phyloP scores from a whole-genome alignment of 306 rosid species.

The Malus sieversii region DNA sequence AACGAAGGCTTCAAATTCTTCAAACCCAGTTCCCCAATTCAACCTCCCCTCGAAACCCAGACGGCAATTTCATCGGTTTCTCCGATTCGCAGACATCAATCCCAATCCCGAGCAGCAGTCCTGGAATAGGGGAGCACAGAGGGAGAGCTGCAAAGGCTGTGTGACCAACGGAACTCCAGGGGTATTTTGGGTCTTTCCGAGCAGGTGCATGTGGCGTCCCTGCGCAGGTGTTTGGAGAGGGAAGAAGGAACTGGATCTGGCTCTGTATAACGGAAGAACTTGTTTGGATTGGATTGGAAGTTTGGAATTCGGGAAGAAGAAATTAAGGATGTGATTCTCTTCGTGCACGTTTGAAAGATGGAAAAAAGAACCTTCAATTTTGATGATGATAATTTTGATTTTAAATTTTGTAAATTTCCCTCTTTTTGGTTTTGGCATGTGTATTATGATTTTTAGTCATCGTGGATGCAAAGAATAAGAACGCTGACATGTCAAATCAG shows the following conservation, averaged over 20 bases:
- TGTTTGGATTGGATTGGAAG: not conserved
- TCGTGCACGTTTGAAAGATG: constrained; percentile 6
- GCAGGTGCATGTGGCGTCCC: not conserved
- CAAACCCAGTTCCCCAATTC: constrained; percentile 18
- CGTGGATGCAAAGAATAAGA: too few relatives aligned
- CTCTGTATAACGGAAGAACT: constrained; percentile 1
- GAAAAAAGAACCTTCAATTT: constrained; percentile 6
- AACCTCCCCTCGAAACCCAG: not conserved
- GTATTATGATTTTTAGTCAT: not conserved
- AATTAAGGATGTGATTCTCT: constrained; percentile 24
- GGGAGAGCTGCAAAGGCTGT: constrained; percentile 1
- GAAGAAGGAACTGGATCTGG: constrained; percentile 9
- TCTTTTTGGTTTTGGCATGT: not conserved
- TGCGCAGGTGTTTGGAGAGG: not conserved
- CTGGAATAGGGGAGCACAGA: constrained; percentile 2
- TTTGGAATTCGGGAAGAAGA: not conserved
- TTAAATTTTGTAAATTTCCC: not conserved
- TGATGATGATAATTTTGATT: not conserved
- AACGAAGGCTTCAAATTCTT: constrained; percentile 14
- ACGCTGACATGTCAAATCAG: too few relatives aligned
- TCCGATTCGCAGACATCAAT: constrained; percentile 10
- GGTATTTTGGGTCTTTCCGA: constrained; percentile 21
- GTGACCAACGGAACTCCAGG: not conserved
- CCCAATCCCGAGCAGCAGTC: constrained; percentile 4
- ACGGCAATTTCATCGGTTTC: constrained; percentile 17